Base-by-base conservation (phyloP, 345 rosid genomes). In the Ailanthus altissimus region DNA sequence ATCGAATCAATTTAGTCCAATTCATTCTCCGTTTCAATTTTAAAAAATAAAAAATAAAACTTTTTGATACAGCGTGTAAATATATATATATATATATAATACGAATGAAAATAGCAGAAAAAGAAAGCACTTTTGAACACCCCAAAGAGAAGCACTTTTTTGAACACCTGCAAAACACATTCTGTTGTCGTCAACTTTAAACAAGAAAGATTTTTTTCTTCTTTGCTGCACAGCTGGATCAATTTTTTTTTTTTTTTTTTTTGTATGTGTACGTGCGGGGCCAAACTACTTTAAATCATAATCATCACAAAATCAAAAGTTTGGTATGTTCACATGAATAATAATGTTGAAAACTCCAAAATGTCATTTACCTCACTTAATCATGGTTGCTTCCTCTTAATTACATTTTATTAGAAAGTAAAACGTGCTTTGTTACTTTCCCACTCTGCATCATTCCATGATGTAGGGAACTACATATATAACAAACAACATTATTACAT, bases 191-290 rank as follows among this genome's bases (percentile, higher is more conserved):
- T 26, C 25, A 18, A 28, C 57, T 73, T 45, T 26, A 18, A 28
- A 45, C 28, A 45, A 28, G 6, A 20, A 60, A 40, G 8, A 10
- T 23, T 56, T 54, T 70, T 49, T 56, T 54, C 53, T 49, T 8
- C 8, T 54, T 12, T 51, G 26, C 25, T 18, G 20, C 16, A 32
- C 50, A 70, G 73, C 73, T 51, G 73, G 73, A 51, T 70, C 46
- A 70, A 56, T 25, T 5, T 13, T 56, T 25, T 3, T 12, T 10
- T 12, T 0, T 14, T 65, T 46, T 73, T 32, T 32, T 32, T 32
- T 32, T 1, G 38, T 32, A 1, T 26, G 45, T 13, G 15, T 45
- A 60, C 58, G 57, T 60, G 76, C 66, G 76, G 67, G 76, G 2
- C 56, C 67, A 45, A 25, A 57, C 38, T 32, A 1, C 36, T 40